These are phyloP conservation scores for Trametes gibbosa DNA, from an alignment of 768 basidiomycete species.

Conservation along the genomic window DNA sequence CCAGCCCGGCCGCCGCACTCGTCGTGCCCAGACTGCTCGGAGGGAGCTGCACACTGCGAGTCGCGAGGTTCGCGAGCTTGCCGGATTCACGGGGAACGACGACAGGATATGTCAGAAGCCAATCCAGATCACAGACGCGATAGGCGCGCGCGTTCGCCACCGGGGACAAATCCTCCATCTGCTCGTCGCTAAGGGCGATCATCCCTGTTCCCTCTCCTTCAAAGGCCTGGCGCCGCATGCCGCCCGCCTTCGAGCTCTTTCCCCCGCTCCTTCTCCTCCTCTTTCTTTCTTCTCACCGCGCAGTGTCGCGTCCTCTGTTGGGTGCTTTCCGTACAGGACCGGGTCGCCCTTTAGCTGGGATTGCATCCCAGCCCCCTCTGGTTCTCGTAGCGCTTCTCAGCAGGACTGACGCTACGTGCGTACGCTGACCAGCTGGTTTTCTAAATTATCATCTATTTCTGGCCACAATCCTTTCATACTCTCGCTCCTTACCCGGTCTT, in stretches of 20 bases:
- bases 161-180: constrained; percentile 12
- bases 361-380: constrained; percentile 23
- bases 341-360: constrained; percentile 19
- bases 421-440: constrained; percentile 22
- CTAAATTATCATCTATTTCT: constrained; percentile 7
- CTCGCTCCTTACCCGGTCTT: constrained; percentile 4
- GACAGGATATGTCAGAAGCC: background rate
- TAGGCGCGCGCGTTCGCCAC: constrained; percentile 12
- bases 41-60: background rate
- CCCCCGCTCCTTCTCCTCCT: constrained; percentile 5
- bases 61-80: background rate
- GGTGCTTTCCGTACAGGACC: constrained; percentile 21
- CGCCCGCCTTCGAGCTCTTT: constrained; percentile 9
- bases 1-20: background rate
- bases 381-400: constrained; percentile 26
- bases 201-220: constrained; percentile 1
- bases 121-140: constrained; percentile 12
- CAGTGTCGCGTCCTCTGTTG: constrained; percentile 19
- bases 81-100: background rate
- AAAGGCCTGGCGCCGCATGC: constrained; percentile 8
- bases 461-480: constrained; percentile 5
- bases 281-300: constrained; percentile 14
- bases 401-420: constrained; percentile 26
- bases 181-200: constrained; percentile 19
- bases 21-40: background rate